Base-by-base conservation (phyloP, 345 rosid species). In the Schrenkiella parvula region DNA sequence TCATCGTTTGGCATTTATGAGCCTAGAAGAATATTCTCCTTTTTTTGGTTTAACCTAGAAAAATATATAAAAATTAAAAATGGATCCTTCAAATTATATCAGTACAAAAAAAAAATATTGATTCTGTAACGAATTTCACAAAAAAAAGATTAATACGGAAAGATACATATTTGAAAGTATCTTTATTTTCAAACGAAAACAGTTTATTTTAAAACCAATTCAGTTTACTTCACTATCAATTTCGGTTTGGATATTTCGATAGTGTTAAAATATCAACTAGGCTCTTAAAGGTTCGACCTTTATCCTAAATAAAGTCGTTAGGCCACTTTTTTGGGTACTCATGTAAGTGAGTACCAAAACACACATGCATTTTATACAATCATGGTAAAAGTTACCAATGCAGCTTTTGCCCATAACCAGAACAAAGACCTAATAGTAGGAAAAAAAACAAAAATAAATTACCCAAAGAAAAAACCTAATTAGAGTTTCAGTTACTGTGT, bases 401-500 rank as follows among this genome's bases (percentile, higher is more conserved):
- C 37, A 69, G 34, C 65, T n/a, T 43, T 69, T 41, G 21, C 13
- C 38, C 39, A 28, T 10, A 9, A 43, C 67, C 39, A 28, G n/a
- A 15, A 43, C 38, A 34, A 58, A 47, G 34, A 70, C 21, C 12
- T n/a, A n/a, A n/a, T 29, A 15, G 6, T 56, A n/a, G 2, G 8
- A 29, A 28, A 3, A 13, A 14, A 28, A 9, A 3, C 21, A 8
- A 53, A 26, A 42, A 54, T 12, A 22, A 22, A 50, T 14, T 22
- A 34, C 69, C 31, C 14, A 50, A 47, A 1, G 22, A 53, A 52
- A 8, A 12, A n/a, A 37, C 13, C 57, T 35, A 25, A 35, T 21
- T 9, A 15, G 52, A 62, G 69, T 41, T 21, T 51, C 68, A 59
- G 39, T 25, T 50, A 61, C 32, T 61, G 13, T 61, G 44, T 61